Evolutionary conservation across 345 rosid species (phyloP).

Genomic region (Zanthoxylum bungeanum): DNA sequence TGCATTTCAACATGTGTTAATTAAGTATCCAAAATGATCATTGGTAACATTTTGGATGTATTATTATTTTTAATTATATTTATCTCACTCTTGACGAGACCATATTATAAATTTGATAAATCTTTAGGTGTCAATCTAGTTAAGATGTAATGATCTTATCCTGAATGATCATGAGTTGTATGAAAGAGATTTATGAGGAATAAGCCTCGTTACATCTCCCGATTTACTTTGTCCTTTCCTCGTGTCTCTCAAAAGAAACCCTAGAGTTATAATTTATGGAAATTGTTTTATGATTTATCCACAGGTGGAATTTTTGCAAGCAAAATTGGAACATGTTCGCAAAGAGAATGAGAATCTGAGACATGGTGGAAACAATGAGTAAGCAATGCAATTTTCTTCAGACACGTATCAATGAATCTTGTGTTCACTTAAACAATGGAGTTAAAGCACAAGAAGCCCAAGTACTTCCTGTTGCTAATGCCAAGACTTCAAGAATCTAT

Average conservation of each 20-base stretch:
- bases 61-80: too few species aligned
- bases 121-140: too few species aligned
- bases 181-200: not conserved
- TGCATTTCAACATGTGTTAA: not conserved
- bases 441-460: constrained; percentile 17
- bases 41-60: too few species aligned
- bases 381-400: constrained; percentile 30
- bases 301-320: constrained; percentile 28
- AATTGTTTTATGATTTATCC: too few species aligned
- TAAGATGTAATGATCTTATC: too few species aligned
- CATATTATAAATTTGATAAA: too few species aligned
- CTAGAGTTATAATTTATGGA: too few species aligned
- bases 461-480: constrained; percentile 15
- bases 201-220: too few species aligned
- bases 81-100: too few species aligned
- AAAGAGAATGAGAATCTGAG: constrained; percentile 42
- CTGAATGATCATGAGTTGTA: not conserved
- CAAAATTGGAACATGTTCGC: constrained; percentile 28
- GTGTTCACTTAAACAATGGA: constrained; percentile 1
- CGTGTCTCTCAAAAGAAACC: too few species aligned
- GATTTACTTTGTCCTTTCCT: not conserved
- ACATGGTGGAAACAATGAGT: constrained; percentile 34
- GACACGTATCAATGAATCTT: constrained; percentile 15
- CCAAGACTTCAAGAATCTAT: constrained; percentile 23
- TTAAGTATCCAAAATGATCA: not conserved